Percentiles rank a stretch among this genome's conserved stretches.
Evolutionary conservation across 2,329 filamentous ascomycete species (phyloP).

Genomic region (Xylaria sp.): DNA sequence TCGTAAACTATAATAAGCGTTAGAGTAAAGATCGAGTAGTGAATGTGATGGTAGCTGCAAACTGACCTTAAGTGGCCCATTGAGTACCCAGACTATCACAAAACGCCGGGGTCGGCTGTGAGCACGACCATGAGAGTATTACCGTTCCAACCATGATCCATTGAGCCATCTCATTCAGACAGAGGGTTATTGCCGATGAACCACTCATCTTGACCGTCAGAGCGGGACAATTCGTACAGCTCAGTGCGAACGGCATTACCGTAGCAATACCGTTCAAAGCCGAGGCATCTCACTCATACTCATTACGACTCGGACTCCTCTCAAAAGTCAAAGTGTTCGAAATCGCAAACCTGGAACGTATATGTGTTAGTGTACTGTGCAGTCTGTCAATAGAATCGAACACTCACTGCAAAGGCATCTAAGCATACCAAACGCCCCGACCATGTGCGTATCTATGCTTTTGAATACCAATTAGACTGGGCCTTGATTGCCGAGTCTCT

Average conservation of each 20-base stretch:
- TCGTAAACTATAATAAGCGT: conserved; percentile 29
- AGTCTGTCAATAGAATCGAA: neutral
- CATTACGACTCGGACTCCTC: conserved; percentile 40
- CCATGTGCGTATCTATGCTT: conserved; percentile 40
- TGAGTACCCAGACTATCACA: conserved; percentile 30
- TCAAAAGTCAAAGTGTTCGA: conserved; percentile 43
- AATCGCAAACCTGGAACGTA: conserved; percentile 41
- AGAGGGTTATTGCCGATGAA: conserved; percentile 23
- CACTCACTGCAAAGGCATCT: conserved; percentile 42
- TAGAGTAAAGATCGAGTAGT: conserved; percentile 16
- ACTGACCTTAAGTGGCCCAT: conserved; percentile 34
- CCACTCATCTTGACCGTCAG: conserved; percentile 21
- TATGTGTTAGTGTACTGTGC: conserved; percentile 1
- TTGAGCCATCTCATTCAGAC: conserved; percentile 31
- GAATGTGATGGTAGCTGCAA: neutral
- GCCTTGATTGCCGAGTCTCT: conserved; percentile 32
- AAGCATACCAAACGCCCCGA: conserved; percentile 39
- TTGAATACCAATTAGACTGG: conserved; percentile 38
- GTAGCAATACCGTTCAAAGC: conserved; percentile 28
- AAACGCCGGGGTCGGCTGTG: conserved; percentile 34
- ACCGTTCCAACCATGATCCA: conserved; percentile 34
- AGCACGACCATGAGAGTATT: conserved; percentile 39
- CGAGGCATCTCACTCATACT: conserved; percentile 43
- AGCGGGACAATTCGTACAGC: conserved; percentile 13
- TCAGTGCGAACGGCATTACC: conserved; percentile 26